A percentile compares a stretch with the other conserved stretches of the same genome.
Conservation (phyloP, 768 basidiomycete species). For the Boletus patriciae region DNA sequence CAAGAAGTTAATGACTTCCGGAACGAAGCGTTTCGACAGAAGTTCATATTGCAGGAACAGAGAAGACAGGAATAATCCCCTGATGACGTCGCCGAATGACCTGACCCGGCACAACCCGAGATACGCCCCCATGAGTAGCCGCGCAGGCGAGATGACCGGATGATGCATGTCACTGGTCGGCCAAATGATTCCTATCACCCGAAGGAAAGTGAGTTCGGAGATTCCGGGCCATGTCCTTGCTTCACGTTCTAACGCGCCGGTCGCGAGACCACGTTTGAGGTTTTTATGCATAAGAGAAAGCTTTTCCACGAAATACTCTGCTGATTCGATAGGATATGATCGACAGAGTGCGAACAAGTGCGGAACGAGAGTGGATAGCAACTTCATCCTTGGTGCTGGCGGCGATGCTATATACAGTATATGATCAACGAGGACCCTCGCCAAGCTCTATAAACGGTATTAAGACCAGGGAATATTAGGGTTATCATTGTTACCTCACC, state of each 20-base stretch:
- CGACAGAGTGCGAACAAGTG: slow-evolving; percentile 79
- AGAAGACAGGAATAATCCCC: slow-evolving; percentile 87
- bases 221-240: slow-evolving; percentile 88
- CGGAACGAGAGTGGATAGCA: slow-evolving; percentile 67
- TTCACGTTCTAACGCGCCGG: slow-evolving; percentile 55
- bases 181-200: slow-evolving; percentile 82
- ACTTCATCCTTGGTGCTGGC: slow-evolving; percentile 56
- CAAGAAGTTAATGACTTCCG: slow-evolving; percentile 86
- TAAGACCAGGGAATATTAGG: background rate
- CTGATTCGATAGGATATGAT: slow-evolving; percentile 77
- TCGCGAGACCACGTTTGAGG: slow-evolving; percentile 75
- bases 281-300: slow-evolving; percentile 93
- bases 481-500: slow-evolving; percentile 44
- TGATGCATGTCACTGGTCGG: slow-evolving; percentile 94
- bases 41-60: slow-evolving; percentile 82
- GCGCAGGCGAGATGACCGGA: slow-evolving; percentile 80
- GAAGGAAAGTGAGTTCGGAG: slow-evolving; percentile 77
- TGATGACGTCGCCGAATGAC: slow-evolving; percentile 68
- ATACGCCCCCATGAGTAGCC: slow-evolving; percentile 89
- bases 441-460: slow-evolving; percentile 53
- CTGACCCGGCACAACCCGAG: slow-evolving; percentile 82
- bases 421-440: slow-evolving; percentile 83
- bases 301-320: slow-evolving; percentile 78
- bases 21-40: slow-evolving; percentile 82
- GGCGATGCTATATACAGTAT: slow-evolving; percentile 72